Evolutionary conservation across 345 rosid genomes (phyloP), one percentile per base, ranked within the genome.

Genomic region (Sonneratia alba): DNA sequence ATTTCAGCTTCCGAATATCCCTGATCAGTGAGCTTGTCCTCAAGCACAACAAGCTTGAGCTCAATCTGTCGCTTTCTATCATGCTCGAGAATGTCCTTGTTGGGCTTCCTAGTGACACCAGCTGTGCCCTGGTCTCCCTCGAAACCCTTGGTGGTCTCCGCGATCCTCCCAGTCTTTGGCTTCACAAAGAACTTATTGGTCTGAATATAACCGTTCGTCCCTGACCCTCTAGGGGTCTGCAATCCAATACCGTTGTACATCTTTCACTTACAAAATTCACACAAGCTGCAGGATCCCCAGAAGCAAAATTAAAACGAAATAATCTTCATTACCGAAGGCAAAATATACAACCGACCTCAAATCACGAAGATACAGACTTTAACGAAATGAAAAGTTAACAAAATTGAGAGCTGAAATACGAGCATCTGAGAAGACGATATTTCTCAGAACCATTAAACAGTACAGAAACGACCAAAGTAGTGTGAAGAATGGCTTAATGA

Each of bases 231-330:
- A 2, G 98, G 85, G 38, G 99, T 95, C 79, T 88, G 97, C 63
- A 95, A 77, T 3, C 97, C 99, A 43, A 90, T 90, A 47, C 98
- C 97, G 89, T 95, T 95, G 73, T 92, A 95, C 99, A 95, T 90
- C n/a, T 42, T 47, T 73, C 66, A 70, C 73, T 36, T 19, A 42
- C 75, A 22, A 45, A 24, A n/a, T 27, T 27, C 37, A 24, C 27
- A 6, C 10, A 47, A 47, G 34, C 63, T 57, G 63, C 63, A 27
- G 38, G 21, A 57, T 57, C 63, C 0, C 3, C 32, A 57, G 13
- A 62, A 62, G 34, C 16, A 18, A 49, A 70, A 70, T 4, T 3
- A 24, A 49, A 3, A 24, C 21, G 11, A 70, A 55, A 21, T 34
- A 69, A 27, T 57, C 48, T 36, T 53, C 37, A 19, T 12, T 13